These are phyloP conservation scores for Trametes sp. DNA, from an alignment of 1,284 basidiomycete genomes.

Conservation along the genomic window DNA sequence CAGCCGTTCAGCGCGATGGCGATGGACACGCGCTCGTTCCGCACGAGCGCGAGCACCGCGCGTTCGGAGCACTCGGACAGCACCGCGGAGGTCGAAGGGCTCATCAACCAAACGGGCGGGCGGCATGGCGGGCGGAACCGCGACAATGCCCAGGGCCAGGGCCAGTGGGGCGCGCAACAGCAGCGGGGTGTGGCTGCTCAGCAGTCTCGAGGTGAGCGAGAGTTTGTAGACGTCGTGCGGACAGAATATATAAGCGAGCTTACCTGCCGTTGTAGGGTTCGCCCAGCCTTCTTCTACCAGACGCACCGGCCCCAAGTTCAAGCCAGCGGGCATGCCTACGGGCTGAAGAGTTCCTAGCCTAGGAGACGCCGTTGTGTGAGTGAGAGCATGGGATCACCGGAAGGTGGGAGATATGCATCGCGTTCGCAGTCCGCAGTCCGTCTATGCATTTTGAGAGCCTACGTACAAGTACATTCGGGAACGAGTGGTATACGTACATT, in stretches of 20 bases:
- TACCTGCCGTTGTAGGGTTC: conserved; percentile 22
- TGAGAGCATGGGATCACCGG: neutral
- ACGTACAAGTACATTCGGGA: conserved; percentile 30
- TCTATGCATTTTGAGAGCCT: conserved; percentile 27
- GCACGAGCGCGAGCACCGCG: conserved; percentile 49
- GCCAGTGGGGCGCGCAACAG: conserved; percentile 22
- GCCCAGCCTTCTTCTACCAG: conserved; percentile 31
- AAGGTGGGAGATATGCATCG: neutral
- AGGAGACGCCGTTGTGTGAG: neutral
- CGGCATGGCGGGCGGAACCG: conserved; percentile 29
- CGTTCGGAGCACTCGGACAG: conserved; percentile 70
- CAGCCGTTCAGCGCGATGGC: conserved; percentile 52
- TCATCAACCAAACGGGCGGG: conserved; percentile 48
- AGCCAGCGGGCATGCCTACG: conserved; percentile 36
- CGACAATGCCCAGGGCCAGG: neutral
- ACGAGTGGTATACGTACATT: conserved; percentile 38
- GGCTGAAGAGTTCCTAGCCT: neutral
- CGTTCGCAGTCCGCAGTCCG: neutral
- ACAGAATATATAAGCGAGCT: neutral
- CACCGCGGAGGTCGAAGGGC: conserved; percentile 71
- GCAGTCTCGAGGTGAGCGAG: neutral
- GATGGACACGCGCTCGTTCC: conserved; percentile 50
- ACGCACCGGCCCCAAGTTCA: conserved; percentile 39
- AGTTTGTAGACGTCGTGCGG: neutral
- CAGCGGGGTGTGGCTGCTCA: conserved; percentile 17